Percentiles rank a stretch among this genome's conserved stretches.
Evolutionary conservation across 2,329 filamentous ascomycete genomes (phyloP).

Genomic region (Colletotrichum australisinense): DNA sequence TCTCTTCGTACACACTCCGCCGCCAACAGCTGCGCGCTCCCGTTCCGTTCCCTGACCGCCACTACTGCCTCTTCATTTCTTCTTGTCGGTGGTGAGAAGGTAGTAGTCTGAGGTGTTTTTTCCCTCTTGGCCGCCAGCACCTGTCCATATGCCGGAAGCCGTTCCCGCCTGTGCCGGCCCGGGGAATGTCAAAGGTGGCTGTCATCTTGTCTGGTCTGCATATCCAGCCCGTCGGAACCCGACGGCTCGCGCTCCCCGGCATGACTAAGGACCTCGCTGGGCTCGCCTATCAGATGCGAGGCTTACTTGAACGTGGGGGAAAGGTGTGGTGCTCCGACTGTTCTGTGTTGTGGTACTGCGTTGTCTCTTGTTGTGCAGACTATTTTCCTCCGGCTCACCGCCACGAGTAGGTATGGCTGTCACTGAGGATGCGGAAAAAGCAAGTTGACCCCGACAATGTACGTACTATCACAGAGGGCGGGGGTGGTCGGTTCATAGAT

Average conservation of each 20-base stretch:
- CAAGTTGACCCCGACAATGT: neutral
- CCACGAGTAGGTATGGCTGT: neutral
- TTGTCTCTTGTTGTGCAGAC: neutral
- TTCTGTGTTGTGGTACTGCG: neutral
- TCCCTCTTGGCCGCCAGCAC: conserved; percentile 10
- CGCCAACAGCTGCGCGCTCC: conserved; percentile 23
- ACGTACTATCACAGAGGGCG: neutral
- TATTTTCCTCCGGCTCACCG: conserved; percentile 9
- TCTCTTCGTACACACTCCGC: conserved; percentile 4
- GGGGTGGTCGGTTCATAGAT: neutral
- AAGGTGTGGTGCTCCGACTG: neutral
- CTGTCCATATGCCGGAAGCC: conserved; percentile 22
- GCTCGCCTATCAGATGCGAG: conserved; percentile 12
- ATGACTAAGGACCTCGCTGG: neutral
- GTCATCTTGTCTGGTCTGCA: neutral
- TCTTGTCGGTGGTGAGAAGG: conserved; percentile 6
- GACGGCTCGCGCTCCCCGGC: conserved; percentile 13
- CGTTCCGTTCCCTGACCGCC: conserved; percentile 29
- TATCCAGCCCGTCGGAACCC: conserved; percentile 22
- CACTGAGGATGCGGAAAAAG: neutral
- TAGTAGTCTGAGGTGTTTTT: neutral
- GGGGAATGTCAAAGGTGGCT: neutral
- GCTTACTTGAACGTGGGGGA: neutral
- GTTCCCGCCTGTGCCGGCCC: conserved; percentile 1
- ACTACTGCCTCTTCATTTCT: conserved; percentile 28